Evolutionary conservation across 2,329 filamentous ascomycete species (phyloP).

Genomic region (Aureobasidium sp.): DNA sequence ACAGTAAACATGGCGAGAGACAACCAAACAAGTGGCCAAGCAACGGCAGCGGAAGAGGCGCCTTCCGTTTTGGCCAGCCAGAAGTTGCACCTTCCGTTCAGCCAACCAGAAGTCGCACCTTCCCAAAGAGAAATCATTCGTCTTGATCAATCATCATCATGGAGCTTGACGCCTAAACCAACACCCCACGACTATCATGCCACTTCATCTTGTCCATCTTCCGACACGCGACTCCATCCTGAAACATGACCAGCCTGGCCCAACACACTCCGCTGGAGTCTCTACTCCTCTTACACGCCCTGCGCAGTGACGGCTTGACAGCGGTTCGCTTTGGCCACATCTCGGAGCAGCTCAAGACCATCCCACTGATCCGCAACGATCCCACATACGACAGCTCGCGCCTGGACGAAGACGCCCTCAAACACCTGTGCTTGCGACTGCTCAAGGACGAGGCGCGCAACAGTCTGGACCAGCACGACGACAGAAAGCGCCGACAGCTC

Average conservation of each 20-base stretch:
- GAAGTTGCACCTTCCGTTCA: no score
- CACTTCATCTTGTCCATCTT: background rate
- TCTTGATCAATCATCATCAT: background rate
- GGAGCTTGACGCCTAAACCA: background rate
- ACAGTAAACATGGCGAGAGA: background rate
- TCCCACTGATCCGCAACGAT: conserved; percentile 64
- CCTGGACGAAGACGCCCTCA: conserved; percentile 69
- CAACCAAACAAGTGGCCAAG: background rate
- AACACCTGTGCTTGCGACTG: conserved; percentile 69
- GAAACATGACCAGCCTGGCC: conserved; percentile 49
- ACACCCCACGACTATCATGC: background rate
- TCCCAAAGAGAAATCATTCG: no score
- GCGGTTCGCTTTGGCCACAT: conserved; percentile 61
- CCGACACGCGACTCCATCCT: conserved; percentile 40
- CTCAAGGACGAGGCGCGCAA: conserved; percentile 63
- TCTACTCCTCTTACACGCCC: conserved; percentile 74
- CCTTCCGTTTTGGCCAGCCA: no score
- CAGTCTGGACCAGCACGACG: conserved; percentile 26
- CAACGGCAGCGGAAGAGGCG: conserved; percentile 8
- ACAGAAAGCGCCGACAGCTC: conserved; percentile 63
- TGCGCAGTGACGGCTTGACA: conserved; percentile 61
- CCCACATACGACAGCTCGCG: conserved; percentile 65
- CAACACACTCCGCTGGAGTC: conserved; percentile 77
- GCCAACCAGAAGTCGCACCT: no score
- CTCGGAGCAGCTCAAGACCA: conserved; percentile 66